These are phyloP conservation scores for Periconia sp. DNA, from an alignment of 2,329 filamentous ascomycete species.

Conservation along the genomic window DNA sequence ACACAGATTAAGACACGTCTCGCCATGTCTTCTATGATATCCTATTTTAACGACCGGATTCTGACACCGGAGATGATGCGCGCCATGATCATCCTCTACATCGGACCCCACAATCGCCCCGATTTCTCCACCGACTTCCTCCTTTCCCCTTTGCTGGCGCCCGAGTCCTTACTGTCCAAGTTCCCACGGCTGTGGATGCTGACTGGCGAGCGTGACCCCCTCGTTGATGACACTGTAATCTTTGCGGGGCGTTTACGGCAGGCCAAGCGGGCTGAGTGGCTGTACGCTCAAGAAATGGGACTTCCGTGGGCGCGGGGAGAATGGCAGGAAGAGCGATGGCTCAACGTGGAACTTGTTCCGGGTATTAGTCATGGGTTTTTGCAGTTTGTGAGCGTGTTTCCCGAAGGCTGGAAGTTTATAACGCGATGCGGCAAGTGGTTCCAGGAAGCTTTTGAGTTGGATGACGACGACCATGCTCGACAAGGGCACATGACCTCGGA, in stretches of 20 bases:
- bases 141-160: conserved; percentile 85
- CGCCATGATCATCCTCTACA: conserved; percentile 97
- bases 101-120: conserved; percentile 88
- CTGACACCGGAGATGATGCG: conserved; percentile 98
- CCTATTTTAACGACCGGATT: conserved; percentile 95
- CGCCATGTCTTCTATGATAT: conserved; percentile 95
- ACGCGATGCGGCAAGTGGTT: conserved; percentile 81
- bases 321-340: conserved; percentile 73
- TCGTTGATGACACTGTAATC: conserved; percentile 96
- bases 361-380: conserved; percentile 93
- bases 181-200: conserved; percentile 95
- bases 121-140: conserved; percentile 92
- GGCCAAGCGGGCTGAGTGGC: conserved; percentile 65
- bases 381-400: conserved; percentile 86
- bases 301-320: conserved; percentile 53
- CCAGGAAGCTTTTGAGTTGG: conserved; percentile 67
- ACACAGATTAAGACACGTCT: conserved; percentile 76
- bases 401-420: conserved; percentile 87
- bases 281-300: conserved; percentile 58
- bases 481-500: conserved; percentile 27
- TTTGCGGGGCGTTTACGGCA: conserved; percentile 87
- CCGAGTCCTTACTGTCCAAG: conserved; percentile 76
- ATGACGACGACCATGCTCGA: conserved; percentile 30
- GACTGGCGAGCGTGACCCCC: conserved; percentile 89
- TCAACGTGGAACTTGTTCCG: conserved; percentile 82